Percentiles rank a stretch among this genome's conserved stretches.
Evolutionary conservation across 768 basidiomycete genomes (phyloP).

Genomic region (Boletus rubroflammeus): DNA sequence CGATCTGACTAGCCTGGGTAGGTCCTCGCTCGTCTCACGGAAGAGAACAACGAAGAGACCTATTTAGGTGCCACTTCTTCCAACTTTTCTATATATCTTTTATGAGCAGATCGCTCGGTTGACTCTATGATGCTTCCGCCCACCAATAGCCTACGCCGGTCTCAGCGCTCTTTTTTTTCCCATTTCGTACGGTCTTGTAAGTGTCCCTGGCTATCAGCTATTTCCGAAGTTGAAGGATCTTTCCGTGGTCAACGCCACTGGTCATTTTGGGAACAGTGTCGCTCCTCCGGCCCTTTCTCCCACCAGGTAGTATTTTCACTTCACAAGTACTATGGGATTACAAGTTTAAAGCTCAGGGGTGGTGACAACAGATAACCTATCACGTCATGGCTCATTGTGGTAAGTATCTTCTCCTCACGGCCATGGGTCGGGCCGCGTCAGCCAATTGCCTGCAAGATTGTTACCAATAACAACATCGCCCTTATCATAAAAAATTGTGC

Average conservation of each 20-base stretch:
- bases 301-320: background rate
- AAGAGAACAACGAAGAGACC: background rate
- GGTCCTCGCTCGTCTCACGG: background rate
- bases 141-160: background rate
- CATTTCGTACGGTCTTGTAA: background rate
- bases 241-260: background rate
- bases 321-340: background rate
- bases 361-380: background rate
- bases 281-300: background rate
- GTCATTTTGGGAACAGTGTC: background rate
- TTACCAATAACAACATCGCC: conserved; percentile 12
- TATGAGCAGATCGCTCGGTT: background rate
- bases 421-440: background rate
- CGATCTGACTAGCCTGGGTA: background rate
- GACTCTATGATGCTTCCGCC: background rate
- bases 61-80: background rate
- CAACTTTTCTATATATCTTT: too few species aligned
- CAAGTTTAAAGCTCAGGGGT: background rate
- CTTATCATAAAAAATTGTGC: background rate
- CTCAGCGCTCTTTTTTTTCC: background rate
- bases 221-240: background rate
- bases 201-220: background rate
- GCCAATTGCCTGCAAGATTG: conserved; percentile 1
- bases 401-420: background rate
- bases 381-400: background rate